Evolutionary conservation across 805 yeast species (phyloP), one percentile per base, ranked within the genome.

Genomic region (Maudiozyma bulderi): DNA sequence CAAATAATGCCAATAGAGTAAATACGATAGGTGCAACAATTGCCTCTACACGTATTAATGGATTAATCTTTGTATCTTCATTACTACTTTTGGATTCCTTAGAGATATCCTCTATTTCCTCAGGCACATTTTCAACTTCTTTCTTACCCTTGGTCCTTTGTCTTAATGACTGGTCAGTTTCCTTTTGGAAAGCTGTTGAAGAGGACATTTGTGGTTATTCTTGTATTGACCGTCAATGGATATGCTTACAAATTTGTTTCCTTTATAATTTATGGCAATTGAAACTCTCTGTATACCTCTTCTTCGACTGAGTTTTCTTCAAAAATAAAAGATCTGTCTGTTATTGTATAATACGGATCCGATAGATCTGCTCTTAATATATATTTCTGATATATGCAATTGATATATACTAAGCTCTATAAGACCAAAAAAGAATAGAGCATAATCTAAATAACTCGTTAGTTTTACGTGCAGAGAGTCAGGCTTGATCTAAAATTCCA

Each of bases 1-100:
- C 75, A 51, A 72, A 77, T 31, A 76, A 67, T 3, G 86, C 73
- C 5, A 76, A 20, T 0, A 58, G 54, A 0, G 81, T 76, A 44
- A 77, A 62, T 0, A 72, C 6, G 4, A 76, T 30, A 1, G 82
- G 80, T 46, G 73, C 73, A 15, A 69, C 47, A 43, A 64, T 47
- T 5, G 72, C 56, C 56, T 73, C 75, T 33, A 60, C 32, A 15
- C 49, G 45, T 2, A 40, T n/a, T 45, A 54, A 44, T 4, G 48
- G 45, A 34, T 40, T 44, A 14, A 29, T 40, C 26, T 15, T 10
- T 35, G 14, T 33, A 31, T 20, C 14, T 38, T 13, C 34, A 9
- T 11, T 39, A 8, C 3, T 14, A n/a, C 26, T 14, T 7, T 11
- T 29, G 8, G 32, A 28, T 11, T n/a, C 9, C 20, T 44, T 48